Evolutionary conservation across 805 yeast genomes (phyloP), one percentile per base, ranked within the genome.

Genomic region (Kodamaea laetipori): DNA sequence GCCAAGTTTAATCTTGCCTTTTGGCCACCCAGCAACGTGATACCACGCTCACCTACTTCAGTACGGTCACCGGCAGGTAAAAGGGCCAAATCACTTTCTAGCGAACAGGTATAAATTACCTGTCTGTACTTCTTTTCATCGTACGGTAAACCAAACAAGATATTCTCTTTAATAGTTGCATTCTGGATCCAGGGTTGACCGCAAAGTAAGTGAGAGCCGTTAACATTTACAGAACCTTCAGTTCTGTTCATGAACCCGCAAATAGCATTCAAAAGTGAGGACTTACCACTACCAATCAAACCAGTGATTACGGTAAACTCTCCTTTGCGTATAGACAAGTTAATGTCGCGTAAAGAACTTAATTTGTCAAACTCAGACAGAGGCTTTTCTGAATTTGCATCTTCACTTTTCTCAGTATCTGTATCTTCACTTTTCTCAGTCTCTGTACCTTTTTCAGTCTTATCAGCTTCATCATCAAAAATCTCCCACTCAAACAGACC

Each of bases 21-120:
- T 60, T 87, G 95, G 39, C 95, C 95, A 43, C 95, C 95, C n/a
- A 90, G 83, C 33, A 87, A 65, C 0, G 94, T 86, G 37, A 87
- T 81, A 55, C 95, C 95, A 59, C 87, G 74, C 60, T 87, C 95
- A 48, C 95, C 95, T 53, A 87, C 85, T 60, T 84, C 86, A 0
- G 95, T 85, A 41, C 62, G 55, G 54, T 87, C 95, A 25, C 92
- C 92, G 30, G 82, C 87, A 6, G 85, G 84, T 23, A 88, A 64
- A 35, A 78, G 72, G 4, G 76, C 74, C 47, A 87, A 69, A 61
- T 87, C 96, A 36, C 74, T 77, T 25, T 68, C 69, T 47, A 87
- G 64, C 0, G 89, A 82, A 62, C 95, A 87, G 1, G 83, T 84
- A 28, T 71, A 63, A 11, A 88, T 58, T 4, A 86, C 77, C 10